phyloP scores from a whole-genome alignment of 441 rosid genomes.

The Arabidopsis lyrata region DNA sequence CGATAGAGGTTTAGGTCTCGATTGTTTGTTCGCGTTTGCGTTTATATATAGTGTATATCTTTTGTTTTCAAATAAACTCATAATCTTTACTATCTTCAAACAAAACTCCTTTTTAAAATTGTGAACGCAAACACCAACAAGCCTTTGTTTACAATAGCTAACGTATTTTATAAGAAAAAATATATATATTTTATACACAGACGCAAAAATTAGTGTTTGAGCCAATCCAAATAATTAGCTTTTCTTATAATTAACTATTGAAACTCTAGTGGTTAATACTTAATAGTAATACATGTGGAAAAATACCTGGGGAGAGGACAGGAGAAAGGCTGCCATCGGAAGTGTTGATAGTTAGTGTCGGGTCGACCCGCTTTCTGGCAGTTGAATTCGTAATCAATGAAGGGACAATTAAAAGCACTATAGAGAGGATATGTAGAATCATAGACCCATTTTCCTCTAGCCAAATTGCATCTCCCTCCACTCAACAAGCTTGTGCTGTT shows the following conservation, averaged over 20 bases:
- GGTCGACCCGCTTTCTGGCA: conserved; percentile 57
- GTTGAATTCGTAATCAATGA: conserved; percentile 48
- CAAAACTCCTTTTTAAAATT: background rate
- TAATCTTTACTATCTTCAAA: background rate
- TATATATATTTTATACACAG: too few species aligned
- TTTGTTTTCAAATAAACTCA: background rate
- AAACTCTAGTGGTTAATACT: background rate
- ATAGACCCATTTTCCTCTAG: conserved; percentile 56
- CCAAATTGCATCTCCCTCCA: conserved; percentile 35
- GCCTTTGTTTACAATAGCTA: background rate
- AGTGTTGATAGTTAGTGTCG: conserved; percentile 53
- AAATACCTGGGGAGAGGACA: conserved; percentile 55
- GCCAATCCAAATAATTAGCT: background rate
- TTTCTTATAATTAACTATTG: conserved; percentile 2
- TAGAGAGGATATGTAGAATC: conserved; percentile 59
- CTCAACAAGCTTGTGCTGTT: conserved; percentile 34
- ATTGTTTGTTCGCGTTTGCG: background rate
- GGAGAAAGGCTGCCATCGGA: conserved; percentile 56
- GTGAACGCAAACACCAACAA: conserved; percentile 10
- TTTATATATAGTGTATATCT: background rate
- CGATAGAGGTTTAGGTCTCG: background rate
- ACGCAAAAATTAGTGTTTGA: background rate
- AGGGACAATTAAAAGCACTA: conserved; percentile 50
- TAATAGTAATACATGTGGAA: conserved; percentile 13
- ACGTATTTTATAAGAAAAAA: background rate